Evolutionary conservation across 768 basidiomycete genomes (phyloP), one percentile per base, ranked within the genome.

Genomic region (Kwoniella dendrophila): DNA sequence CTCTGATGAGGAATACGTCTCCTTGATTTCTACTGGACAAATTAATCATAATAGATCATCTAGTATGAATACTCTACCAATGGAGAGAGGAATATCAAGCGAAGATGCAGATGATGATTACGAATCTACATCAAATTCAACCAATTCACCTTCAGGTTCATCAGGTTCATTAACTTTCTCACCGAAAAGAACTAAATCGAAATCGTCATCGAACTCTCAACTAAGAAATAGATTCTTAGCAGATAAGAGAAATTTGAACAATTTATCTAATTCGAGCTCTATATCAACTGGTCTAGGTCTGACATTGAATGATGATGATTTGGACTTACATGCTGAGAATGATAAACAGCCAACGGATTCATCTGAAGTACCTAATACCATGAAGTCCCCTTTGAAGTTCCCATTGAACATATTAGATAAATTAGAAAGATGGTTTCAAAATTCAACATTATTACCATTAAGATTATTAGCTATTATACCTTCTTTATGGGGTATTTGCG

Each of bases 401-500:
- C n/a, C n/a, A n/a, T 27, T 16, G 47, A 26, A n/a, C 1, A 29
- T 56, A 36, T 18, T 66, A 16, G 44, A 40, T 29, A 40, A 58
- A 32, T n/a, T 69, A 14, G 65, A 71, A 43, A 38, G 55, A 5
- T 55, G 45, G 33, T 56, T 66, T 26, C 62, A 50, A 10, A 51
- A 64, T 24, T 70, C 66, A 2, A 64, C 68, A 6, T 58, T 78
- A 26, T 62, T 75, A n/a, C 49, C 60, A 0, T 48, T 78, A n/a
- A 45, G 77, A 22, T 49, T 78, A 11, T 56, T 78, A 29, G 77
- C 75, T 10, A 59, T 76, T n/a, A 64, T 76, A 3, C 77, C 77
- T 20, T 63, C 71, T 20, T 32, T 71, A 16, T 71, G 66, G 68
- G 68, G 70, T 0, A 72, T 63, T 2, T 50, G 54, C 2, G 71